Conservation (phyloP, 352 stramenopile genomes). For the Phytophthora boehmeriae region DNA sequence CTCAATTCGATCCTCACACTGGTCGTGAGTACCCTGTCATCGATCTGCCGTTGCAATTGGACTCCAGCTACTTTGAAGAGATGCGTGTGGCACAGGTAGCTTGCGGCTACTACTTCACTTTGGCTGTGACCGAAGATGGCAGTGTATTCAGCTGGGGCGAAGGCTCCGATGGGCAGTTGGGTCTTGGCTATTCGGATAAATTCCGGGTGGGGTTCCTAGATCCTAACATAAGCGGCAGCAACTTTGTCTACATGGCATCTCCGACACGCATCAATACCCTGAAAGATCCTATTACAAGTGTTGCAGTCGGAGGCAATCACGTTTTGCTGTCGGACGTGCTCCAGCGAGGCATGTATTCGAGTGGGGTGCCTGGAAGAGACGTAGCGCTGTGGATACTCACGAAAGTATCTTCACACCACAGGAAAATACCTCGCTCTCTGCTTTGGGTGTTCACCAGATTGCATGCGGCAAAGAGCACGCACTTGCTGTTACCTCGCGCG, state of each 20-base stretch:
- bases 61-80: slow-evolving; percentile 76
- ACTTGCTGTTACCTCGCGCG: slow-evolving; percentile 49
- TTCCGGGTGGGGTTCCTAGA: slow-evolving; percentile 77
- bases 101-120: slow-evolving; percentile 77
- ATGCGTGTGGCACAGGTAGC: slow-evolving; percentile 73
- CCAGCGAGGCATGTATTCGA: slow-evolving; percentile 55
- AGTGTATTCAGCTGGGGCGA: slow-evolving; percentile 78
- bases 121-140: slow-evolving; percentile 73
- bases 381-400: slow-evolving; percentile 44
- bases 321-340: slow-evolving; percentile 58
- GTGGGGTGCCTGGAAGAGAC: slow-evolving; percentile 70
- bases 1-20: slow-evolving; percentile 71
- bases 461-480: slow-evolving; percentile 64
- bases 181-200: slow-evolving; percentile 62
- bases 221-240: slow-evolving; percentile 71
- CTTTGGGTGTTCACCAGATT: slow-evolving; percentile 53
- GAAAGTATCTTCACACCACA: slow-evolving; percentile 61
- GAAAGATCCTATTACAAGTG: slow-evolving; percentile 56
- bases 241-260: slow-evolving; percentile 77
- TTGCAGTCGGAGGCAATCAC: slow-evolving; percentile 72
- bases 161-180: slow-evolving; percentile 75
- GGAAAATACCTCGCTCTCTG: slow-evolving; percentile 49
- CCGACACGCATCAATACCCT: slow-evolving; percentile 61
- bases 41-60: slow-evolving; percentile 69
- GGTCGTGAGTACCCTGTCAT: slow-evolving; percentile 70